A percentile compares a stretch with the other conserved stretches of the same genome.
Evolutionary conservation across 306 rosid species (phyloP).

Genomic region (Inga laurina): DNA sequence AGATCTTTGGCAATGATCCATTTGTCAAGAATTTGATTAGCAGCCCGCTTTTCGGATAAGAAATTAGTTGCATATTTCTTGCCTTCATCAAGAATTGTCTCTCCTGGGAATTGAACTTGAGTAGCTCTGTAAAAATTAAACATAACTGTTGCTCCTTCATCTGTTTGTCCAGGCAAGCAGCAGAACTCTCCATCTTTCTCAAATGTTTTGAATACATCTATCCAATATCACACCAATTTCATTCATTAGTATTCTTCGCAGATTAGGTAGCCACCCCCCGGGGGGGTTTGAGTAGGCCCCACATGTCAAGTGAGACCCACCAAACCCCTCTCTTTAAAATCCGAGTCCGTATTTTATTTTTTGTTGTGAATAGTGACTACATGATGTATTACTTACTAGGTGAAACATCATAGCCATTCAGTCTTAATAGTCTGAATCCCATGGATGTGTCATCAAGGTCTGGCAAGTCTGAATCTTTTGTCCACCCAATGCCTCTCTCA

Average conservation of each 20-base stretch:
- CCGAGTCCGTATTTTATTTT: too few species aligned
- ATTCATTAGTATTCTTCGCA: neutral
- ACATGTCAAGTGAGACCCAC: too few species aligned
- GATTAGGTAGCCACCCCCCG: too few species aligned
- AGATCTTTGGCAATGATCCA: slow-evolving; percentile 68
- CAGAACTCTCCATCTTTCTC: slow-evolving; percentile 54
- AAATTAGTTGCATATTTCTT: slow-evolving; percentile 45
- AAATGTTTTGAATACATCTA: slow-evolving; percentile 59
- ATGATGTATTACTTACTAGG: neutral
- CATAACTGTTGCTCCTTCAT: slow-evolving; percentile 63
- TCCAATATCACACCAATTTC: neutral
- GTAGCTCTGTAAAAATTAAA: slow-evolving; percentile 57
- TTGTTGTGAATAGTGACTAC: too few species aligned
- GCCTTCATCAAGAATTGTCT: slow-evolving; percentile 52
- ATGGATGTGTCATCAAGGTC: neutral
- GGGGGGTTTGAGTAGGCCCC: too few species aligned
- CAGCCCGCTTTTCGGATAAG: slow-evolving; percentile 47
- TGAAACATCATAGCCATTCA: neutral
- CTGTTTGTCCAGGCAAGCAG: slow-evolving; percentile 62
- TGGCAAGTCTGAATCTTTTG: neutral
- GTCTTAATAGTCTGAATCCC: neutral
- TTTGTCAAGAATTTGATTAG: slow-evolving; percentile 58
- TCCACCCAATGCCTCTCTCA: neutral
- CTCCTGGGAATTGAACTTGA: slow-evolving; percentile 57
- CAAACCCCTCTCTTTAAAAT: too few species aligned